Percentiles rank a stretch among this genome's conserved stretches.
phyloP scores from a whole-genome alignment of 1,284 basidiomycete genomes.

The Vanrija pseudolonga region DNA sequence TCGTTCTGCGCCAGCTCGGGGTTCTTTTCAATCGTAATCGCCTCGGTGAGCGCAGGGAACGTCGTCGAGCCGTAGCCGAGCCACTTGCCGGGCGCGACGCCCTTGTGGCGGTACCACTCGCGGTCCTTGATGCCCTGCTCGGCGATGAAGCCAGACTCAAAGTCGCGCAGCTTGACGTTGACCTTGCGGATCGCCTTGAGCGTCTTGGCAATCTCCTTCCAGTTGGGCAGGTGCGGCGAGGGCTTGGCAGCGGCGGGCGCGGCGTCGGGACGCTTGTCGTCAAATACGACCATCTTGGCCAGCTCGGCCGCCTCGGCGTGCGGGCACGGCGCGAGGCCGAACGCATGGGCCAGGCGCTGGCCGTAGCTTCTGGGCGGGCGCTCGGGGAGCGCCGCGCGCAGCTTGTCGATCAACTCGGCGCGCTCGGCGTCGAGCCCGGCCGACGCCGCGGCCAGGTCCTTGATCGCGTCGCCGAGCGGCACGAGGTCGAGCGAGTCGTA shows the following conservation, averaged over 20 bases:
- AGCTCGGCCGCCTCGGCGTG: background rate
- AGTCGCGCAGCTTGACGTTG: conserved; percentile 68
- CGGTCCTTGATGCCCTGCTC: conserved; percentile 70
- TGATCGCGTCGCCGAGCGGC: conserved; percentile 55
- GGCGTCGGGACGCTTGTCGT: background rate
- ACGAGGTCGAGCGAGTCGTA: conserved; percentile 52
- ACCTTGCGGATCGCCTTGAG: conserved; percentile 61
- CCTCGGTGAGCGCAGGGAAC: conserved; percentile 76
- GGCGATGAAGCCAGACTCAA: conserved; percentile 82
- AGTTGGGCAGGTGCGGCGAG: conserved; percentile 1
- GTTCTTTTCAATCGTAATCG: conserved; percentile 67
- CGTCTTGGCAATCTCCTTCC: conserved; percentile 57
- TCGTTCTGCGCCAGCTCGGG: conserved; percentile 61
- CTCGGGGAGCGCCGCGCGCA: conserved; percentile 41
- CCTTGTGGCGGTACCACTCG: conserved; percentile 82
- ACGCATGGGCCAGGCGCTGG: background rate
- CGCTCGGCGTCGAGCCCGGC: conserved; percentile 53
- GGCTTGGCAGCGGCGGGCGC: background rate
- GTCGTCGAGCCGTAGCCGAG: conserved; percentile 71
- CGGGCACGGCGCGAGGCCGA: background rate
- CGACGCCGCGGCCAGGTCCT: conserved; percentile 56
- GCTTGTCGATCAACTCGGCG: conserved; percentile 37
- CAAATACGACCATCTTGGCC: background rate
- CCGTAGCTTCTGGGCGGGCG: conserved; percentile 13
- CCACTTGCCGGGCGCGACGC: conserved; percentile 85